Evolutionary conservation across 805 yeast species (phyloP), one percentile per base, ranked within the genome.

Genomic region (Pichia cabralensis): DNA sequence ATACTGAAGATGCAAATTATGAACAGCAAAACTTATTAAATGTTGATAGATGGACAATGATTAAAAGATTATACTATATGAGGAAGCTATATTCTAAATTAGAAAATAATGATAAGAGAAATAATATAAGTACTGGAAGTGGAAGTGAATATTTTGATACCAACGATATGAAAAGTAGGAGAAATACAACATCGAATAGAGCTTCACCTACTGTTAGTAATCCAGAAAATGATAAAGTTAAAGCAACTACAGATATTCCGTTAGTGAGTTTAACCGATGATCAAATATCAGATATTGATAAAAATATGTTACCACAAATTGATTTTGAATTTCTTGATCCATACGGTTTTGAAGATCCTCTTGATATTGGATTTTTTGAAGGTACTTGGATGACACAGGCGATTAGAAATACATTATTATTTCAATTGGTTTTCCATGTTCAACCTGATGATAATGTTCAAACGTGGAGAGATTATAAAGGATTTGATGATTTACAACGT

Each of bases 361-460:
- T 92, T 31, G 74, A 70, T 39, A 80, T 72, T n/a, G 72, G 71
- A 2, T 92, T 92, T 53, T 84, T 75, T 49, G 88, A 82, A 46
- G 96, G 85, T 46, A 54, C 78, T 7, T 89, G 96, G 96, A 71
- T 67, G 52, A 78, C 78, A 5, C 74, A 73, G 48, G 96, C 98
- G 0, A 62, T 80, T 34, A 68, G 88, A 47, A 92, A 92, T 50
- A 85, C 97, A 0, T 66, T 72, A 39, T 61, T 94, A 2, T 92
- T 72, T 61, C 67, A 96, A 41, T 65, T 80, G 55, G 82, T 92
- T 1, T 92, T 92, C 68, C 88, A 88, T 44, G 76, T 84, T 42
- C 98, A 94, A 52, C 99, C 99, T 0, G 98, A 92, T 56, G 85
- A 89, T 53, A 65, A 74, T 6, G 97, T 89, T n/a, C 67, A 67